Conservation (phyloP, 352 stramenopile species). For the Peronospora belbahrii region DNA sequence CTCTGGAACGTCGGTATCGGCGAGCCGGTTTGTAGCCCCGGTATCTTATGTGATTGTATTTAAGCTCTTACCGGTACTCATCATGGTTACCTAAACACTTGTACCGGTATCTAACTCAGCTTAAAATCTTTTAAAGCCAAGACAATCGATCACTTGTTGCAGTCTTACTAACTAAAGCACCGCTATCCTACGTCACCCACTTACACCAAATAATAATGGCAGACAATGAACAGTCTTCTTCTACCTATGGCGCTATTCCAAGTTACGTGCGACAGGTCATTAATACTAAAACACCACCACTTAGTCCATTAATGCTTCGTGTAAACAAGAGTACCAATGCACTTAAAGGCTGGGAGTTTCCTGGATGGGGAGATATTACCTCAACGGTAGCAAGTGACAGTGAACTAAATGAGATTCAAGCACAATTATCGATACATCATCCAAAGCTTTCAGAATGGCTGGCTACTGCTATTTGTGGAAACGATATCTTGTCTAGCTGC, state of each 20-base stretch:
- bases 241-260: slow-evolving; percentile 56
- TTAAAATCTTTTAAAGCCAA: neutral
- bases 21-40: no score
- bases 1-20: no score
- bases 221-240: slow-evolving; percentile 28
- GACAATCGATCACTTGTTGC: slow-evolving; percentile 5
- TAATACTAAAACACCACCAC: slow-evolving; percentile 34
- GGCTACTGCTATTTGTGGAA: slow-evolving; percentile 92
- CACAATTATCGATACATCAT: slow-evolving; percentile 65
- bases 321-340: slow-evolving; percentile 63
- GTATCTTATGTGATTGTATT: no score
- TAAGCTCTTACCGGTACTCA: no score
- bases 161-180: slow-evolving; percentile 7
- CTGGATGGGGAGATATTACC: slow-evolving; percentile 68
- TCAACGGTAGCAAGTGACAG: slow-evolving; percentile 47
- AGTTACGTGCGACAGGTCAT: slow-evolving; percentile 29
- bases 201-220: slow-evolving; percentile 11
- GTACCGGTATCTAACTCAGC: slow-evolving; percentile 11
- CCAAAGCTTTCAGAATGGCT: slow-evolving; percentile 88
- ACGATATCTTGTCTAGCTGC: slow-evolving; percentile 92
- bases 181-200: no score
- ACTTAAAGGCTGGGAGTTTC: slow-evolving; percentile 82
- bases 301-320: slow-evolving; percentile 63
- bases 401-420: slow-evolving; percentile 68
- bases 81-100: no score